Base-by-base conservation (phyloP, 805 yeast species). In the Starmera pachycereana region DNA sequence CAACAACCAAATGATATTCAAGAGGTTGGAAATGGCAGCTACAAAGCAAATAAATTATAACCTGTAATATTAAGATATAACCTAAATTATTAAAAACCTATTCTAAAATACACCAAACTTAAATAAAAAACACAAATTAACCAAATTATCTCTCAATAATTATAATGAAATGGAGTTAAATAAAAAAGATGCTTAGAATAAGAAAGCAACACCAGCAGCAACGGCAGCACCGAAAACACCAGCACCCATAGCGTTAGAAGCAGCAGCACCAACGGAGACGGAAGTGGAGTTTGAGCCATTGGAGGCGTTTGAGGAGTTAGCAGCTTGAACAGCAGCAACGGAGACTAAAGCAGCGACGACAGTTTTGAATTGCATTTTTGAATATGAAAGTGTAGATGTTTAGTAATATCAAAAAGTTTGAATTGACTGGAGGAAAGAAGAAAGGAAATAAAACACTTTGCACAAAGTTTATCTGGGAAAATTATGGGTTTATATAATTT, bases 221-320 rank as follows among this genome's bases (percentile, higher is more conserved):
- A 82, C 84, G 61, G 80, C 85, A 56, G 84, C 88, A 74, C 87
- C 89, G 56, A 80, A 67, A 60, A 78, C 75, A 68, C 83, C 80
- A 60, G 86, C 82, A 66, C 79, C 78, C 60, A 72, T 68, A 48
- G 74, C 71, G 63, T 67, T 69, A 51, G 71, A 62, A 48, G 63
- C 68, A 55, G 74, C 79, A 53, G 68, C 72, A 52, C 62, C 63
- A 47, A 69, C 61, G 34, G 81, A 65, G 45, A 57, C 59, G 61
- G 67, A 65, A 49, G 75, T 42, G 47, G 66, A 57, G 60, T 65
- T 65, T 43, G 76, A 56, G 50, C 58, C 55, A 65, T 65, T 66
- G 32, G 56, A 41, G 32, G 44, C 37, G 54, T 49, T 49, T 33
- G 51, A 44, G 18, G 51, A 27, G 71, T 67, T 68, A 48, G 76